Percentiles rank a stretch among this genome's conserved stretches.
phyloP scores from a whole-genome alignment of 305 asterid genomes.

The Fraxinus floribunda region DNA sequence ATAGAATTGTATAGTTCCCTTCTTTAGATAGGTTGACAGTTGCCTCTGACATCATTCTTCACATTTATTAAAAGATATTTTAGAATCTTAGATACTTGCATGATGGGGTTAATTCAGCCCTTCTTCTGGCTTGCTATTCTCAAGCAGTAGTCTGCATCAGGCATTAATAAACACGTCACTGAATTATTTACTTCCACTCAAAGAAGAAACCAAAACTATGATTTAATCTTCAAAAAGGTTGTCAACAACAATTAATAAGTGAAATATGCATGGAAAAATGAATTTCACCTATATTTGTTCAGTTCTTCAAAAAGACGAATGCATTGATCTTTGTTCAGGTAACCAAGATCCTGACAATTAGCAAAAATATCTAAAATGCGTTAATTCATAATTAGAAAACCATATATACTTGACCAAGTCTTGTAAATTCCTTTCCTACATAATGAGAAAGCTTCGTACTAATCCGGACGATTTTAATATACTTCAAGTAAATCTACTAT shows the following conservation, averaged over 20 bases:
- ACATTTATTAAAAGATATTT: not conserved
- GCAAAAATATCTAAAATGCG: slow-evolving; percentile 15
- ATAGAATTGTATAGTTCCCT: not conserved
- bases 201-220: not conserved
- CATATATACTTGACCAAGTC: not conserved
- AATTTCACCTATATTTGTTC: slow-evolving; percentile 80
- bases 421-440: slow-evolving; percentile 6
- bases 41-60: not conserved
- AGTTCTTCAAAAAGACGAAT: slow-evolving; percentile 80
- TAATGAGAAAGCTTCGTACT: not conserved
- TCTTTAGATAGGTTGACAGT: not conserved
- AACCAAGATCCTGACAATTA: slow-evolving; percentile 55
- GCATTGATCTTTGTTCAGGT: slow-evolving; percentile 81
- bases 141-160: not conserved
- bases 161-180: not conserved
- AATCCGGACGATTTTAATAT: not conserved
- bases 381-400: not conserved
- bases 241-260: slow-evolving; percentile 15
- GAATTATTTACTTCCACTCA: slow-evolving; percentile 10
- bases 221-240: not conserved
- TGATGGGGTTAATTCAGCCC: not conserved
- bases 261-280: slow-evolving; percentile 3
- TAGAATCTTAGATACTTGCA: not conserved
- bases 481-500: not conserved
- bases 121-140: not conserved